Evolutionary conservation across 345 rosid species (phyloP).

Genomic region (Salix udensis): DNA sequence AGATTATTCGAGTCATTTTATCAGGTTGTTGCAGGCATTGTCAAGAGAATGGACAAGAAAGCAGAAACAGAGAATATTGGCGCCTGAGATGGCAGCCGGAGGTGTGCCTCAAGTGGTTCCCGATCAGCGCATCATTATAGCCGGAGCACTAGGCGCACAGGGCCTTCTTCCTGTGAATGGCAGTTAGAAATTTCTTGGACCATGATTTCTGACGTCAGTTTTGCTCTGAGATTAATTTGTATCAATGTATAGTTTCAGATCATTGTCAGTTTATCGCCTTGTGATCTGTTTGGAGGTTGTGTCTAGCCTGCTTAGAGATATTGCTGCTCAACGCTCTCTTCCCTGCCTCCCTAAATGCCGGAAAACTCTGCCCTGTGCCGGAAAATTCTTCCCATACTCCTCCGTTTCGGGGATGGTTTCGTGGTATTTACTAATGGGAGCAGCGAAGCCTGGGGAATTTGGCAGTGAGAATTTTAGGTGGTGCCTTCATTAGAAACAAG

Average conservation of each 20-base stretch:
- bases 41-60: constrained; percentile 81
- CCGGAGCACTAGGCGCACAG: too few relatives aligned
- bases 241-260: background rate
- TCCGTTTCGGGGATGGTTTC: background rate
- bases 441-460: background rate
- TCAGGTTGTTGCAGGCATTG: constrained; percentile 84
- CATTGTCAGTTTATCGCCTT: too few relatives aligned
- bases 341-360: background rate
- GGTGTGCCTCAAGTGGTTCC: background rate
- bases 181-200: too few relatives aligned
- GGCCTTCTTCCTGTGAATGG: too few relatives aligned
- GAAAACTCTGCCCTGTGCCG: background rate
- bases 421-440: background rate
- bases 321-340: background rate
- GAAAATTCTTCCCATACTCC: background rate
- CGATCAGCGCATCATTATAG: background rate
- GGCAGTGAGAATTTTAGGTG: background rate
- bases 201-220: background rate
- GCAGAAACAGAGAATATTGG: constrained; percentile 67
- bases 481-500: background rate
- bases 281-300: background rate
- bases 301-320: background rate
- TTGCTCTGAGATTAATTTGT: background rate
- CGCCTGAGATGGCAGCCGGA: constrained; percentile 39
- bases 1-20: constrained; percentile 12